phyloP scores from a whole-genome alignment of 805 yeast genomes.

The Lipomyces japonicus region DNA sequence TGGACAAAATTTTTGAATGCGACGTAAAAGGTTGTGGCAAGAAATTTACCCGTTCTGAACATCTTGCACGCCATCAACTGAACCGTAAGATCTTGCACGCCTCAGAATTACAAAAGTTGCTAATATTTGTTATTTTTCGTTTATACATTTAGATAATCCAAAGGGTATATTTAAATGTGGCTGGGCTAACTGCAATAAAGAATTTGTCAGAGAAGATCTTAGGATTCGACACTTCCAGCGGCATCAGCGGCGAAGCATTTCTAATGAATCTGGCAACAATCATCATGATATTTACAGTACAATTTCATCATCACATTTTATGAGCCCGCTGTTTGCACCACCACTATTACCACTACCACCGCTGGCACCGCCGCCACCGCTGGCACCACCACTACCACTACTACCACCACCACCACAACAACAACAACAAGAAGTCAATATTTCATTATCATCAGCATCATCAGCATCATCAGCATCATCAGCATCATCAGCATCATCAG shows the following conservation, averaged over 20 bases:
- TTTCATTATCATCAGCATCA: too few relatives aligned
- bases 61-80: conserved; percentile 32
- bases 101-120: background rate
- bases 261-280: too few relatives aligned
- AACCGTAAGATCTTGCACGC: conserved; percentile 28
- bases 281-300: background rate
- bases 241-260: conserved; percentile 29
- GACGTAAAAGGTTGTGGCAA: conserved; percentile 32
- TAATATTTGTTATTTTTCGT: background rate
- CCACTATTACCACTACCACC: too few relatives aligned
- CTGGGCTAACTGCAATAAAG: conserved; percentile 36
- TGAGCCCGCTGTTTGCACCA: background rate
- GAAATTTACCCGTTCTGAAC: conserved; percentile 32
- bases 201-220: conserved; percentile 40
- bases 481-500: too few relatives aligned
- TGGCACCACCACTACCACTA: too few relatives aligned
- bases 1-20: conserved; percentile 33
- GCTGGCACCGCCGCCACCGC: too few relatives aligned
- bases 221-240: conserved; percentile 37
- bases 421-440: too few relatives aligned
- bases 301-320: background rate
- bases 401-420: too few relatives aligned
- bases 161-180: conserved; percentile 37
- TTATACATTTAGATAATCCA: conserved; percentile 31
- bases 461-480: too few relatives aligned